Percentiles rank a stretch among this genome's conserved stretches.
Evolutionary conservation across 305 asterid genomes (phyloP).

Genomic region (Fraxinus latifolia): DNA sequence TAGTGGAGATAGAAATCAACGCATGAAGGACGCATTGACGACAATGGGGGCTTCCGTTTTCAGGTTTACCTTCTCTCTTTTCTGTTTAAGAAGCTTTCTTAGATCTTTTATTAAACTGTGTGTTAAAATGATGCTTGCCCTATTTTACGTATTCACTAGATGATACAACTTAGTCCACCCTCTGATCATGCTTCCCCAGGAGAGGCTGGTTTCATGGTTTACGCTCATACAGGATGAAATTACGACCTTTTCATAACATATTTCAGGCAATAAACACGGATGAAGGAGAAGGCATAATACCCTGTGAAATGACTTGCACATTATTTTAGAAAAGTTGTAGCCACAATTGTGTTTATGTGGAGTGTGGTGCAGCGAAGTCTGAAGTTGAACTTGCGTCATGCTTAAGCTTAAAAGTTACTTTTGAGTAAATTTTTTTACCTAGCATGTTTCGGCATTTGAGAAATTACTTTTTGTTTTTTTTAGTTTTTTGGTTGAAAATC

Average conservation of each 20-base stretch:
- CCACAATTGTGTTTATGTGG: neutral
- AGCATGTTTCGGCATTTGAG: neutral
- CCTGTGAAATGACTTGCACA: neutral
- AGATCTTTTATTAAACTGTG: neutral
- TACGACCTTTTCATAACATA: neutral
- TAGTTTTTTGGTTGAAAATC: neutral
- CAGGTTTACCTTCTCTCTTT: constrained; percentile 46
- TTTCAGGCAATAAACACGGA: neutral
- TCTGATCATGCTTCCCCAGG: neutral
- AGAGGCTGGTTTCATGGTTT: neutral
- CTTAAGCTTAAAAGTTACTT: neutral
- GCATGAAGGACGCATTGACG: constrained; percentile 82
- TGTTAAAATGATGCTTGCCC: neutral
- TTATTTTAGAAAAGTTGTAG: neutral
- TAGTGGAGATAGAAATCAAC: constrained; percentile 87
- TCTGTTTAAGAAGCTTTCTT: neutral
- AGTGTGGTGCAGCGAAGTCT: neutral
- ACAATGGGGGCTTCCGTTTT: constrained; percentile 99
- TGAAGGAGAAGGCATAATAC: neutral
- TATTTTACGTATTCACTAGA: neutral
- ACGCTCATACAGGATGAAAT: neutral
- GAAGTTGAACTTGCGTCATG: neutral
- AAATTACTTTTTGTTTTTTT: neutral
- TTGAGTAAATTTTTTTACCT: neutral
- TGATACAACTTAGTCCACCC: neutral